These are phyloP conservation scores for Pseudovirgaria hyperparasitica DNA, from an alignment of 2,329 filamentous ascomycete genomes.

Conservation along the genomic window DNA sequence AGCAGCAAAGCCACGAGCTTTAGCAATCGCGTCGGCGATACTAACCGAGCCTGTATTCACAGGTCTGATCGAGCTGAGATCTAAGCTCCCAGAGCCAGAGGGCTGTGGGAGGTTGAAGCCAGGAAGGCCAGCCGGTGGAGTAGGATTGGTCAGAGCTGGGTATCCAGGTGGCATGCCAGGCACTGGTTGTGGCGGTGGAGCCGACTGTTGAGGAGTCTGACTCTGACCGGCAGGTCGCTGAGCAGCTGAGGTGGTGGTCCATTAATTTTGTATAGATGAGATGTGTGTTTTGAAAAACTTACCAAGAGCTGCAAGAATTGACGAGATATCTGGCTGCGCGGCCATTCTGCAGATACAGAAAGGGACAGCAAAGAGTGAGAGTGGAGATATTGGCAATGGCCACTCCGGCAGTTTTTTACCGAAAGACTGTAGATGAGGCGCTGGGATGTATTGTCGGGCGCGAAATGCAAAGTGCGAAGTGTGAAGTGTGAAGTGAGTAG, in stretches of 20 bases:
- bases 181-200: constrained; percentile 26
- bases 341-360: constrained; percentile 22
- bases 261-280: constrained; percentile 1
- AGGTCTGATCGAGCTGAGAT: constrained; percentile 68
- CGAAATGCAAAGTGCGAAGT: too few relatives aligned
- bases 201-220: constrained; percentile 30
- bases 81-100: constrained; percentile 61
- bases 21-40: constrained; percentile 72
- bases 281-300: constrained; percentile 6
- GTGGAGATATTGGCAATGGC: too few relatives aligned
- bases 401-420: too few relatives aligned
- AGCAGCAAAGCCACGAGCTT: constrained; percentile 69
- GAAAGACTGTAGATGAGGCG: too few relatives aligned
- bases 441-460: too few relatives aligned
- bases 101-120: constrained; percentile 51
- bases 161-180: constrained; percentile 31
- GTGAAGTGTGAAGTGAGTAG: too few relatives aligned
- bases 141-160: constrained; percentile 27
- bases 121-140: constrained; percentile 25
- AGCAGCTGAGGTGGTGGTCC: constrained; percentile 27
- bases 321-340: constrained; percentile 22
- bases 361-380: too few relatives aligned
- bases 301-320: constrained; percentile 27
- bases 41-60: constrained; percentile 70
- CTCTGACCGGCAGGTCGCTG: constrained; percentile 35